Conservation (phyloP, 2,329 filamentous ascomycete species). For the Aspergillus terreus region DNA sequence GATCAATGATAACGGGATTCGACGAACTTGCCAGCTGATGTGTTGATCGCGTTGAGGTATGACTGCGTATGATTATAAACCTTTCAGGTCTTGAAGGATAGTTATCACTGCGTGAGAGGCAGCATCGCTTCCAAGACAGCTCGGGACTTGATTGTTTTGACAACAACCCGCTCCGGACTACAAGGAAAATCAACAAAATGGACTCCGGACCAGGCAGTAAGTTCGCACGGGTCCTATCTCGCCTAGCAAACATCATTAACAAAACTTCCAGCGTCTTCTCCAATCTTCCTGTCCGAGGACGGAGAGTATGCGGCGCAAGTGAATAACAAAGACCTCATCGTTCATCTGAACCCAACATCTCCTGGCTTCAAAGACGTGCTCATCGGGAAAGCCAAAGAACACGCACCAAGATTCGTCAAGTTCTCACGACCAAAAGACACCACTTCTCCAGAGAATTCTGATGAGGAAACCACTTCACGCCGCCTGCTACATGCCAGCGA, state of each 20-base stretch:
- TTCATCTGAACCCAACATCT: slow-evolving; percentile 28
- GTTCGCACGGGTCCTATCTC: neutral
- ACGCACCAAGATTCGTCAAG: slow-evolving; percentile 27
- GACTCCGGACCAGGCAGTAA: slow-evolving; percentile 26
- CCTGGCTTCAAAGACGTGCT: slow-evolving; percentile 29
- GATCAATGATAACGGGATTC: no score
- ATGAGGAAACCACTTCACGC: slow-evolving; percentile 17
- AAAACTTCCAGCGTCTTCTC: slow-evolving; percentile 4
- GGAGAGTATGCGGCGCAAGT: slow-evolving; percentile 26
- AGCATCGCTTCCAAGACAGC: neutral
- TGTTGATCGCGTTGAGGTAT: neutral
- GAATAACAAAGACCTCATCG: slow-evolving; percentile 29
- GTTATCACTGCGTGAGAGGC: no score
- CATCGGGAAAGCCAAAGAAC: slow-evolving; percentile 30
- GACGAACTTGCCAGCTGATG: neutral
- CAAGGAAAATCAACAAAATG: slow-evolving; percentile 18
- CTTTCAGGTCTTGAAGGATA: no score
- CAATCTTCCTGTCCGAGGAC: slow-evolving; percentile 28
- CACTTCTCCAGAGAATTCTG: neutral
- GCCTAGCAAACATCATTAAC: neutral
- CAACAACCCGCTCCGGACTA: neutral
- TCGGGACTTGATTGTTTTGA: neutral
- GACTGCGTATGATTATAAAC: no score
- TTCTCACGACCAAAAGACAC: slow-evolving; percentile 19
- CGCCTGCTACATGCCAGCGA: slow-evolving; percentile 34